Evolutionary conservation across 2,329 filamentous ascomycete genomes (phyloP), one percentile per base, ranked within the genome.

Genomic region (Neodidymelliopsis sp.): DNA sequence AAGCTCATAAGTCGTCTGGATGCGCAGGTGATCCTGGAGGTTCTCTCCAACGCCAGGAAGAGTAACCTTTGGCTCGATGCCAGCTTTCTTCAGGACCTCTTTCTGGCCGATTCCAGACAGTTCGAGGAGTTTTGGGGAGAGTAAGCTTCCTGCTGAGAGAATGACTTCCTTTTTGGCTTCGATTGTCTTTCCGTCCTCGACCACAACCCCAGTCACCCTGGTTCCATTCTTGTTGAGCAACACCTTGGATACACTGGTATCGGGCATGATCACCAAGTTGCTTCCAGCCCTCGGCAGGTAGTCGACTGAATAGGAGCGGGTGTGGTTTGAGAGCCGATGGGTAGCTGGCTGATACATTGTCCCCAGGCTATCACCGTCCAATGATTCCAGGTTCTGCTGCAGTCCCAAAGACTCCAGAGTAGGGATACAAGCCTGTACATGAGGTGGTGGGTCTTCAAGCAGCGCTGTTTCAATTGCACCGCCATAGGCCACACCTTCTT

Each of bases 341-440:
- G 74, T 79, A 16, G 80, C 72, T 48, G 79, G 77, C 25, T 74
- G 75, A 68, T 77, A 78, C n/a, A 77, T 77, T 5, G 37, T 28
- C 4, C 81, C 81, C 3, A 81, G 60, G n/a, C 75, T 77, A 36
- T 78, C 75, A 2, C 81, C 81, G 7, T 73, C 71, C 7, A 83
- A 66, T 4, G 77, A 80, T 31, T 79, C 65, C 9, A 67, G 53
- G 31, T 77, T 77, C 13, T 61, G 50, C 11, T 60, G 36, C 8
- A 77, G 64, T 0, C 78, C 79, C 2, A 79, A 59, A 24, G 72
- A 75, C 31, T 75, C 73, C 30, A 82, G 60, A 0, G 79, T 75
- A 0, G 77, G 76, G n/a, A 76, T 72, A 61, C 74, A 79, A 1
- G 66, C 58, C 12, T 71, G 49, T 49, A 77, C 73, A 28, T 79